Conservation (phyloP, 2,329 filamentous ascomycete species). For the Mollisiaceae sp. region DNA sequence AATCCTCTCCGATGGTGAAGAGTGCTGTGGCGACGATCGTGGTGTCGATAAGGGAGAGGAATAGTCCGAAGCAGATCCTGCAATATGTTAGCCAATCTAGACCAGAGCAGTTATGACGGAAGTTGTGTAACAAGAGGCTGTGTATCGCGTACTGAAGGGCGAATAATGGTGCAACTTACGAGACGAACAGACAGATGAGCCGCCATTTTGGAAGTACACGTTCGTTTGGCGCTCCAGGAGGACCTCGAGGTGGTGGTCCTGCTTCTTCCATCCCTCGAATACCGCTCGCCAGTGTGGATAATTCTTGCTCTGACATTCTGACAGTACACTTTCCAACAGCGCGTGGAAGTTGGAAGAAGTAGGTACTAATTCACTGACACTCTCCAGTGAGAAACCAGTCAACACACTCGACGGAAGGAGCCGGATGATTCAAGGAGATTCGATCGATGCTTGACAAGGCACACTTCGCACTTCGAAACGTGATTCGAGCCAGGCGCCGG, state of each 20-base stretch:
- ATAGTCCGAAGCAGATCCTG: conserved; percentile 54
- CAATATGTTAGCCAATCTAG: neutral
- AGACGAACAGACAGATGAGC: conserved; percentile 10
- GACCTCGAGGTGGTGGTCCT: neutral
- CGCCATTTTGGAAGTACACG: conserved; percentile 14
- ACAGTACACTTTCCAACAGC: neutral
- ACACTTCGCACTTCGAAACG: neutral
- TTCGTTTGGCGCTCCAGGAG: conserved; percentile 8
- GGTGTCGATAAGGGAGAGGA: conserved; percentile 63
- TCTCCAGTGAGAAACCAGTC: neutral
- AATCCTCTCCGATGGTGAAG: conserved; percentile 59
- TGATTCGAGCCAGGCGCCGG: too few species aligned
- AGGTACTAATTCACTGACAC: too few species aligned
- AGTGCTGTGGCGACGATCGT: conserved; percentile 65
- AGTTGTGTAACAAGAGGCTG: too few species aligned
- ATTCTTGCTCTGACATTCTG: neutral
- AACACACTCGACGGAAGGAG: neutral
- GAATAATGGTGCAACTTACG: conserved; percentile 1
- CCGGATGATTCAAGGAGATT: neutral
- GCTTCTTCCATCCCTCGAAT: neutral
- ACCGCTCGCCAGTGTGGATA: neutral
- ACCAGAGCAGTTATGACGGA: too few species aligned
- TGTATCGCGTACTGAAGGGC: too few species aligned
- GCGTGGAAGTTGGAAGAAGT: neutral
- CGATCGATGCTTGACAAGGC: neutral